Base-by-base conservation (phyloP, 1,139 yeast species). In the Geotrichum siamense region DNA sequence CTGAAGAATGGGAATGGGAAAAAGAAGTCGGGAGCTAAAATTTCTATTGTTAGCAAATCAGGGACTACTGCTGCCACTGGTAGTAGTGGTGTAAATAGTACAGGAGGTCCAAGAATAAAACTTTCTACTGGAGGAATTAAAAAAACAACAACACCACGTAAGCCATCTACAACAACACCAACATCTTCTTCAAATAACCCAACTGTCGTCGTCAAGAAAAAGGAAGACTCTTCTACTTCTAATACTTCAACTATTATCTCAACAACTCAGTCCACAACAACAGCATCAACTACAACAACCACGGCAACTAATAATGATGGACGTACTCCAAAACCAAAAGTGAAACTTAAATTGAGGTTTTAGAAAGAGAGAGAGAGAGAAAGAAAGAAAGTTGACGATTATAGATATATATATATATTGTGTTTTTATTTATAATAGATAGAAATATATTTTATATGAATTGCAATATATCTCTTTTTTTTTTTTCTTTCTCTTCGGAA, bases 311-410 rank as follows among this genome's bases (percentile, higher is more conserved):
- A 5, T 8, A 31, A 20, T n/a, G 33, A 12, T 12, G 34, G 12
- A 5, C 10, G 28, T 10, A 19, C 34, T 10, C 20, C 38, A 22
- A n/a, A 39, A 9, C 60, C 61, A 8, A 60, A 60, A 39, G 50
- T 60, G 27, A 61, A 59, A 49, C 45, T 62, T 32, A 60, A 57
- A 43, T 48, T 62, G 32, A 47, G 50, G 31, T 47, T 51, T 31
- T 48, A 46, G 27, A n/a, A n/a, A n/a, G n/a, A n/a, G n/a, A n/a
- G n/a, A n/a, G n/a, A n/a, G n/a, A n/a, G n/a, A n/a, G n/a, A n/a
- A n/a, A n/a, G n/a, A n/a, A n/a, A n/a, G n/a, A n/a, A n/a, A n/a
- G n/a, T n/a, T n/a, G n/a, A n/a, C n/a, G n/a, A n/a, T n/a, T n/a
- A n/a, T n/a, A n/a, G n/a, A n/a, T n/a, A n/a, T n/a, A n/a, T n/a